Percentiles rank a stretch among this genome's conserved stretches.
Conservation (phyloP, 129 eudicot species). For the Rutidosis leptorrhynchoides region DNA sequence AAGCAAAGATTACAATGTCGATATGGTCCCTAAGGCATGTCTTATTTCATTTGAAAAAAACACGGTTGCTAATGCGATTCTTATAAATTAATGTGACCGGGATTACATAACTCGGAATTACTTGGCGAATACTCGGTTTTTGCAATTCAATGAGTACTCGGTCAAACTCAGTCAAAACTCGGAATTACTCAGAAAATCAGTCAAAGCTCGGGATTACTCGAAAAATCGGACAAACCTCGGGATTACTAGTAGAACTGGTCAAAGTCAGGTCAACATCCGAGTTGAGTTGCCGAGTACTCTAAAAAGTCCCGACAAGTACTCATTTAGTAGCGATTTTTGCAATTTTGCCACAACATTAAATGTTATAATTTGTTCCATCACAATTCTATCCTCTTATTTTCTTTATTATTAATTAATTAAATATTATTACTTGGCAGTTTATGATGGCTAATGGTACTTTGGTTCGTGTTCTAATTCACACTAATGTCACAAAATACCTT, state of each 20-base stretch:
- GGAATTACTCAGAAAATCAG: too few relatives aligned
- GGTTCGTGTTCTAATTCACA: constrained; percentile 69
- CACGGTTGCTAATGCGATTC: background rate
- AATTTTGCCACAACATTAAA: constrained; percentile 6
- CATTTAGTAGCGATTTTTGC: too few relatives aligned
- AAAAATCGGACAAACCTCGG: too few relatives aligned
- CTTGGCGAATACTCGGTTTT: too few relatives aligned
- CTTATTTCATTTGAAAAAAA: background rate
- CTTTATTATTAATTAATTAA: constrained; percentile 14
- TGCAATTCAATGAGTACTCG: too few relatives aligned
- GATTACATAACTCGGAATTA: too few relatives aligned
- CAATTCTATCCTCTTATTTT: background rate
- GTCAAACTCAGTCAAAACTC: too few relatives aligned
- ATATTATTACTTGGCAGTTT: constrained; percentile 48
- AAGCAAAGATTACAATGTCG: constrained; percentile 59
- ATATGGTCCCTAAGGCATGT: constrained; percentile 67
- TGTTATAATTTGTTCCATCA: background rate
- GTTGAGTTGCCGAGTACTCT: too few relatives aligned
- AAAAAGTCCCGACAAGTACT: too few relatives aligned
- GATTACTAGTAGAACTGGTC: too few relatives aligned
- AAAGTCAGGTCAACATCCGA: too few relatives aligned
- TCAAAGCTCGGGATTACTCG: too few relatives aligned
- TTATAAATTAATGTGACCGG: background rate
- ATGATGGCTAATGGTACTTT: constrained; percentile 78
- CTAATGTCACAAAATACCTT: constrained; percentile 64